Conservation (phyloP, 2,329 filamentous ascomycete species). For the Colletotrichum godetiae region DNA sequence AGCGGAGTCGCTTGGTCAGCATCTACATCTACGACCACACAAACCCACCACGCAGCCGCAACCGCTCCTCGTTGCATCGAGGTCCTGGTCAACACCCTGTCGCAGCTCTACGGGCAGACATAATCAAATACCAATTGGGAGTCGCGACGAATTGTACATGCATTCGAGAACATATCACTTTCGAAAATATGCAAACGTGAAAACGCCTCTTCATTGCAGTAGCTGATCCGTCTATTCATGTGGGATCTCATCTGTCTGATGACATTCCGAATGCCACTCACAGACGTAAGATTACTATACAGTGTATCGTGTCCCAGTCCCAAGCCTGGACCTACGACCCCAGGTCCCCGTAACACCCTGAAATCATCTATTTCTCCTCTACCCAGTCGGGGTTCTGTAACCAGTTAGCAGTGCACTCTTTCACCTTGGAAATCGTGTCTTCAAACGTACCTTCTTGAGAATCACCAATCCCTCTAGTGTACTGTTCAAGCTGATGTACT, state of each 20-base stretch:
- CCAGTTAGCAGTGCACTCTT: not conserved
- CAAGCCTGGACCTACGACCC: conserved; percentile 34
- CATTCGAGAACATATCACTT: not conserved
- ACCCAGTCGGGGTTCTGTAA: conserved; percentile 67
- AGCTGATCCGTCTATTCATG: conserved; percentile 33
- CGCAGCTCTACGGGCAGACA: not conserved
- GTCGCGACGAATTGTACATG: not conserved
- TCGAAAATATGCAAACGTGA: not conserved
- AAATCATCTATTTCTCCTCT: conserved; percentile 53
- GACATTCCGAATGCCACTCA: conserved; percentile 32
- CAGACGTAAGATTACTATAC: conserved; percentile 36
- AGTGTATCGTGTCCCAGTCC: conserved; percentile 35
- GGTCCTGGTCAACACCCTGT: not conserved
- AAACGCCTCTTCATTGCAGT: conserved; percentile 26
- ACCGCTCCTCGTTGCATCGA: not conserved
- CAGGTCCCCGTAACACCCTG: conserved; percentile 10
- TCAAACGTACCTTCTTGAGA: conserved; percentile 84
- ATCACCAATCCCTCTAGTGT: conserved; percentile 96
- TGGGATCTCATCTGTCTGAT: conserved; percentile 29
- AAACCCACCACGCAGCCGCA: not conserved
- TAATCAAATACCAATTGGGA: too few species aligned
- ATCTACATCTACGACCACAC: not conserved
- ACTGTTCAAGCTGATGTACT: conserved; percentile 92
- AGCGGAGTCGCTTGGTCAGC: not conserved
- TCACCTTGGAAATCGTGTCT: not conserved